Percentiles rank a stretch among this genome's conserved stretches.
Conservation (phyloP, 306 rosid species). For the Macrotyloma uniflorum region DNA sequence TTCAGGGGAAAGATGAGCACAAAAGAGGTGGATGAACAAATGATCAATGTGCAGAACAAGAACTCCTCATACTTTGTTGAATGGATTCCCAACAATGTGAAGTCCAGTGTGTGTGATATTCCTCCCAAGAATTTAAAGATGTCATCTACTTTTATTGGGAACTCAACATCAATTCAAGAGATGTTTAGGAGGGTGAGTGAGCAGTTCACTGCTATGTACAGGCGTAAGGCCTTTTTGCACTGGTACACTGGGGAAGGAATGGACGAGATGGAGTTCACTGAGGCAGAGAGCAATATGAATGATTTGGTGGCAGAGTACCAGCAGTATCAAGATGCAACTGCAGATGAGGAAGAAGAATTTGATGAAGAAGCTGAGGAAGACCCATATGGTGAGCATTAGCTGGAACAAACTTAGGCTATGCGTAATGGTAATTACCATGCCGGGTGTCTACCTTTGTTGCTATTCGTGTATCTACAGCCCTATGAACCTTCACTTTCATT, state of each 20-base stretch:
- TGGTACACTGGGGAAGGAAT: slow-evolving; percentile 98
- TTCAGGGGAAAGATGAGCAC: slow-evolving; percentile 97
- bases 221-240: slow-evolving; percentile 94
- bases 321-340: slow-evolving; percentile 93
- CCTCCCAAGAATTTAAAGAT: slow-evolving; percentile 81
- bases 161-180: slow-evolving; percentile 94
- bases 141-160: slow-evolving; percentile 92
- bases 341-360: slow-evolving; percentile 72
- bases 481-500: slow-evolving; percentile 20
- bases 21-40: slow-evolving; percentile 92
- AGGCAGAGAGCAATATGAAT: slow-evolving; percentile 94
- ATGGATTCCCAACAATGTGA: slow-evolving; percentile 96
- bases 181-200: slow-evolving; percentile 96
- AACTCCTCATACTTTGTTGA: slow-evolving; percentile 90
- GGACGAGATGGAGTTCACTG: slow-evolving; percentile 98
- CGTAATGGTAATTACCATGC: neutral
- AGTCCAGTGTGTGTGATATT: slow-evolving; percentile 90
- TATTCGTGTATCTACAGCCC: slow-evolving; percentile 35
- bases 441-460: slow-evolving; percentile 3
- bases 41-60: slow-evolving; percentile 95
- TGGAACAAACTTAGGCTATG: slow-evolving; percentile 10
- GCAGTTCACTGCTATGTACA: slow-evolving; percentile 90
- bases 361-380: slow-evolving; percentile 60
- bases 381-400: slow-evolving; percentile 35
- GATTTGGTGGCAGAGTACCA: slow-evolving; percentile 94